A percentile compares a stretch with the other conserved stretches of the same genome.
Conservation (phyloP, 2,329 filamentous ascomycete species). For the Colletotrichum neosansevieriae region DNA sequence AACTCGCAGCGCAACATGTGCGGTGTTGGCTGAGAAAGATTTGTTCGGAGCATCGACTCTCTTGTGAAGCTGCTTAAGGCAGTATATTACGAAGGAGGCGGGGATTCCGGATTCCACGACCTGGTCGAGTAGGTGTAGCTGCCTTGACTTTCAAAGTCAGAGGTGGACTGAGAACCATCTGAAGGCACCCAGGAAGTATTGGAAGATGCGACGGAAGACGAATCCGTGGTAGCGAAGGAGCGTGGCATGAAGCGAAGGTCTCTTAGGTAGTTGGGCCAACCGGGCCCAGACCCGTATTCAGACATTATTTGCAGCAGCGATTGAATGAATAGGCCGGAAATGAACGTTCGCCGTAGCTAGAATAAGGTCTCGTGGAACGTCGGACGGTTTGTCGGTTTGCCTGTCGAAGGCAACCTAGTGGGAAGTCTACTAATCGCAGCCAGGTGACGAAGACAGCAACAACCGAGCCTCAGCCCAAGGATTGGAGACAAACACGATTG, state of each 20-base stretch:
- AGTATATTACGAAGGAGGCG: constrained; percentile 42
- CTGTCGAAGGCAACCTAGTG: background rate
- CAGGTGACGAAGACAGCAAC: background rate
- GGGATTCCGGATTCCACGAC: constrained; percentile 38
- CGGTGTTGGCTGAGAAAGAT: constrained; percentile 26
- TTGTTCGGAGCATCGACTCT: background rate
- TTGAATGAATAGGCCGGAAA: background rate
- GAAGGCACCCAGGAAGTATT: constrained; percentile 1
- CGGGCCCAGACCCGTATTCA: background rate
- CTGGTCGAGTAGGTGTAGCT: constrained; percentile 14
- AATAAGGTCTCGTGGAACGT: background rate
- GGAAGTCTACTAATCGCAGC: background rate
- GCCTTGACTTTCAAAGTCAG: constrained; percentile 3
- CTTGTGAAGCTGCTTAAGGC: constrained; percentile 30
- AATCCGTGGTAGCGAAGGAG: background rate
- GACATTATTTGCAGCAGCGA: constrained; percentile 1
- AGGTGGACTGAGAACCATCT: background rate
- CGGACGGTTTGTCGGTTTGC: background rate
- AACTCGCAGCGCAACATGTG: constrained; percentile 61
- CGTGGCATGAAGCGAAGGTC: constrained; percentile 16
- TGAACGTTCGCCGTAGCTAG: background rate
- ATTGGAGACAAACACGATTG: background rate
- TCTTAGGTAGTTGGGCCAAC: background rate
- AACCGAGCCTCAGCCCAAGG: background rate
- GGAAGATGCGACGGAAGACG: constrained; percentile 16